Evolutionary conservation across 768 basidiomycete genomes (phyloP), one percentile per base, ranked within the genome.

Genomic region (Suillus hirtellus): DNA sequence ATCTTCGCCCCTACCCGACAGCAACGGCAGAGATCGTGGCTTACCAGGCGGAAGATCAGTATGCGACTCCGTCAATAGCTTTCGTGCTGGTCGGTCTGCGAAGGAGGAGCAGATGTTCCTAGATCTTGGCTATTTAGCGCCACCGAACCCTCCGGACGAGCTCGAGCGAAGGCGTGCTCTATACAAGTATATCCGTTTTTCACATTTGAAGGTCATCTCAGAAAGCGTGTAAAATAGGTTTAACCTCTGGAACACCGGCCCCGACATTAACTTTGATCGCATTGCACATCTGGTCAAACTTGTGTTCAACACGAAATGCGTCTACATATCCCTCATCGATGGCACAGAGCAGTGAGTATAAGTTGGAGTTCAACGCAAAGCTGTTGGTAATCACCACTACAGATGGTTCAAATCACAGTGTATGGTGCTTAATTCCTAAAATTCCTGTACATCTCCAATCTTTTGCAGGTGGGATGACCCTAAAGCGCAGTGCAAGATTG

Each of bases 351-450:
- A 93, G 90, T 92, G 76, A 75, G 89, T 72, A 21, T n/a, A 60
- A 17, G n/a, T 61, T 24, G 60, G 44, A 60, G 62, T 64, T 62
- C 15, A 43, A 59, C 35, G 17, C 6, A 17, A 27, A 60, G 43
- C 24, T 47, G 59, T 5, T 67, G 24, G 27, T 42, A 43, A 49
- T 42, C 17, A 38, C 61, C 24, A 60, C 68, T 72, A 34, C 61
- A 92, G 90, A 70, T 96, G 93, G 91, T 88, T 91, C 73, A 97
- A 97, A 77, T 89, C 92, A 8, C 88, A 94, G 77, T 91, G 92
- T 93, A 75, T 74, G 84, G 73, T 27, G 56, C 49, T 56, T 31
- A n/a, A 35, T 59, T 8, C 15, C 9, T 60, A 37, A 15, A 40
- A 38, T 56, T 21, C 15, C 24, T n/a, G 56, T 12, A 53, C 21